These are phyloP conservation scores for Beta vulgaris DNA, from an alignment of 148 eudicot genomes.

Conservation along the genomic window DNA sequence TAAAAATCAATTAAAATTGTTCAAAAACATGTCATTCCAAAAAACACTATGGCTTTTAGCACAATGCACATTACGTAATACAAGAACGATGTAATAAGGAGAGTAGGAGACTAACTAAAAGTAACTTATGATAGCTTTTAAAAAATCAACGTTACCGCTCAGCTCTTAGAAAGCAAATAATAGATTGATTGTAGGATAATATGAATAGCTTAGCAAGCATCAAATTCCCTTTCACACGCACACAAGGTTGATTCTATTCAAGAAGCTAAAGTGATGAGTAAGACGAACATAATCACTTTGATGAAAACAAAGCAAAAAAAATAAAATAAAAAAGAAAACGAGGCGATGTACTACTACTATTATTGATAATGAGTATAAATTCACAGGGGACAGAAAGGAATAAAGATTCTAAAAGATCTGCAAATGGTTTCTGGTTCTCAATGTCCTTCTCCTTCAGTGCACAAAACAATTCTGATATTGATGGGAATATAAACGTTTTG, in stretches of 20 bases:
- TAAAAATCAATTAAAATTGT: neutral
- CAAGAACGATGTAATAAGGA: neutral
- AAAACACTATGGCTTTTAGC: neutral
- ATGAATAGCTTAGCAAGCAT: neutral
- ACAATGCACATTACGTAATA: neutral
- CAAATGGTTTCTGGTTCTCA: too few species aligned
- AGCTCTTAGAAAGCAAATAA: neutral
- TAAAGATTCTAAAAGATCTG: too few species aligned
- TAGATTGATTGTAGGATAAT: neutral
- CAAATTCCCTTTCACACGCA: neutral
- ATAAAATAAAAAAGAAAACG: too few species aligned
- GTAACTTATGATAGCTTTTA: neutral
- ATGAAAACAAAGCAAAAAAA: too few species aligned
- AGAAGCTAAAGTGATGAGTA: neutral
- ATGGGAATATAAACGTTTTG: too few species aligned
- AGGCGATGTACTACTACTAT: too few species aligned
- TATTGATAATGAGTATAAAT: too few species aligned
- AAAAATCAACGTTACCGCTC: neutral
- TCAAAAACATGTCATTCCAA: neutral
- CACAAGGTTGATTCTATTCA: neutral
- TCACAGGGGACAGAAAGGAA: too few species aligned
- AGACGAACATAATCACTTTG: neutral
- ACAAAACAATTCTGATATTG: too few species aligned
- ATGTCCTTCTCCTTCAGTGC: too few species aligned
- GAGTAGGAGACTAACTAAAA: neutral